Evolutionary conservation across 768 basidiomycete genomes (phyloP).

Genomic region (Pholiota conissans): DNA sequence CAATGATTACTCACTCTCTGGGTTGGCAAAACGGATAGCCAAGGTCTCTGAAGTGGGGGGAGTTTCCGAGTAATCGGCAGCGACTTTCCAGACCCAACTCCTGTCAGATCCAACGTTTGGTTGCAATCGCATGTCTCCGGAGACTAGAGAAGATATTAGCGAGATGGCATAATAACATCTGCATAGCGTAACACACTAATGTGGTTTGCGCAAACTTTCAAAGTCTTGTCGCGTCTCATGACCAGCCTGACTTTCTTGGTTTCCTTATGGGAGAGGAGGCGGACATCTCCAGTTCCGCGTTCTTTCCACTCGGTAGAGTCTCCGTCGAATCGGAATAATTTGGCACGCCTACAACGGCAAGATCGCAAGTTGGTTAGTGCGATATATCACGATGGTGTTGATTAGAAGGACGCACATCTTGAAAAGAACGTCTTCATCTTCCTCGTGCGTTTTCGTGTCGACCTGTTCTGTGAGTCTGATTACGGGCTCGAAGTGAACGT

Average conservation of each 20-base stretch:
- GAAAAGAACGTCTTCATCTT: constrained; percentile 90
- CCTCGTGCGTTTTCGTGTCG: constrained; percentile 92
- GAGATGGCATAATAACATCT: background rate
- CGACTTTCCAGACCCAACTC: constrained; percentile 99
- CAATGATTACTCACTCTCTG: constrained; percentile 72
- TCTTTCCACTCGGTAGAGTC: constrained; percentile 93
- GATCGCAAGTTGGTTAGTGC: constrained; percentile 21
- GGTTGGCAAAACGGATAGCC: constrained; percentile 96
- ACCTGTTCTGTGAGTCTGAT: constrained; percentile 96
- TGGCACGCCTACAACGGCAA: constrained; percentile 74
- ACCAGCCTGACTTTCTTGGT: constrained; percentile 92
- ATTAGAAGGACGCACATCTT: constrained; percentile 77
- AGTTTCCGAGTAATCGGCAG: constrained; percentile 90
- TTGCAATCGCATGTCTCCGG: constrained; percentile 89
- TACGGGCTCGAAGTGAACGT: constrained; percentile 94
- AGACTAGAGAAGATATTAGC: constrained; percentile 48
- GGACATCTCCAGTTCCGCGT: constrained; percentile 93
- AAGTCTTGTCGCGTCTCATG: constrained; percentile 99
- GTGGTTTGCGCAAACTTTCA: constrained; percentile 99
- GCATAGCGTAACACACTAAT: constrained; percentile 60
- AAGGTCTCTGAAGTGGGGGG: constrained; percentile 93
- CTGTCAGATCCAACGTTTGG: constrained; percentile 98
- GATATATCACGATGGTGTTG: constrained; percentile 36
- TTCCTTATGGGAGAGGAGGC: constrained; percentile 86
- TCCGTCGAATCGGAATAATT: constrained; percentile 93